These are phyloP conservation scores for Cryptococcus hybrid DNA, from an alignment of 1,284 basidiomycete species.

Conservation along the genomic window DNA sequence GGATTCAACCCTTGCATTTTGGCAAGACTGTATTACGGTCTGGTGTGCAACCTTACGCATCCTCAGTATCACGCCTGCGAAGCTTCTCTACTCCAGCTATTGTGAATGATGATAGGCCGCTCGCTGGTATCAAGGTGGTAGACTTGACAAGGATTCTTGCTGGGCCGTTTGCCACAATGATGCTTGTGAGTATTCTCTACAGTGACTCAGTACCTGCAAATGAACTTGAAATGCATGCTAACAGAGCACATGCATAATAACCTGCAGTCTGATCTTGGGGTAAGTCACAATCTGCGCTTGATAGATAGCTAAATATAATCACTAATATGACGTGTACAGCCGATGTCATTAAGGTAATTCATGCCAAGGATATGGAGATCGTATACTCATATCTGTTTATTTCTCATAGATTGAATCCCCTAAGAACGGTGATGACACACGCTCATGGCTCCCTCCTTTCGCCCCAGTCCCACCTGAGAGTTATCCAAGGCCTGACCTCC, in stretches of 20 bases:
- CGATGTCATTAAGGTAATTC: slow-evolving; percentile 73
- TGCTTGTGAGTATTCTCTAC: slow-evolving; percentile 61
- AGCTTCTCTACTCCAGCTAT: too few species aligned
- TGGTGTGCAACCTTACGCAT: too few species aligned
- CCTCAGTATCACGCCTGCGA: too few species aligned
- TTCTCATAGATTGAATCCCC: slow-evolving; percentile 68
- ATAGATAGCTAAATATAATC: neutral
- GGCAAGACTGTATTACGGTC: too few species aligned
- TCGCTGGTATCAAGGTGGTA: slow-evolving; percentile 76
- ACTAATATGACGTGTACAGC: slow-evolving; percentile 49
- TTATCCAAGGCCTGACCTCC: slow-evolving; percentile 61
- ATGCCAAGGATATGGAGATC: slow-evolving; percentile 2
- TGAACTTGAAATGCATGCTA: neutral
- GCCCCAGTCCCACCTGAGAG: slow-evolving; percentile 56
- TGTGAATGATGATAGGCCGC: slow-evolving; percentile 52
- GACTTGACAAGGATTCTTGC: slow-evolving; percentile 87
- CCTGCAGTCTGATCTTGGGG: slow-evolving; percentile 20
- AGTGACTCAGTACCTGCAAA: neutral
- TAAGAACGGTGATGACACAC: slow-evolving; percentile 82
- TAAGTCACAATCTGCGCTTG: neutral
- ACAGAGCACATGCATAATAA: neutral
- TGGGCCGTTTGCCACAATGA: slow-evolving; percentile 86
- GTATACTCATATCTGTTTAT: neutral
- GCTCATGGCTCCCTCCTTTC: slow-evolving; percentile 76
- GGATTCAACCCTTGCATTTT: too few species aligned